Evolutionary conservation across 495 filamentous ascomycete genomes (phyloP), one percentile per base, ranked within the genome.

Genomic region (Penicillium desertorum): DNA sequence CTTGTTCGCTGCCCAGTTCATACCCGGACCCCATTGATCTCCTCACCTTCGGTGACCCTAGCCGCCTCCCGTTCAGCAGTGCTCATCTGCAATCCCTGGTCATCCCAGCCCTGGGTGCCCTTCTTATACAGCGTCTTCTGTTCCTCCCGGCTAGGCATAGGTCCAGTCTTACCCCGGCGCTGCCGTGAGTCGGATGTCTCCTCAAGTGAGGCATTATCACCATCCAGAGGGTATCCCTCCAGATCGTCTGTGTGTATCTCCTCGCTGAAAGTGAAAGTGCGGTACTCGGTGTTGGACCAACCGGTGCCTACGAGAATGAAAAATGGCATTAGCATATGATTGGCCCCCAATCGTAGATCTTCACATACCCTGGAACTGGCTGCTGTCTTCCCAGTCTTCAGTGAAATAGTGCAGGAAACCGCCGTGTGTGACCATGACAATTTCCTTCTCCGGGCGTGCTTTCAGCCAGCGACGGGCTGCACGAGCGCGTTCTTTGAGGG

Each of bases 221-320:
- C 73, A 39, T 80, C 76, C 23, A 78, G 68, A 22, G 54, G 27
- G 22, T 65, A 54, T 29, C 70, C 75, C 54, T 76, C 73, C 34
- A 79, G 54, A 58, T 79, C 75, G 14, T 71, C 62, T 0, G 49
- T 65, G 59, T 77, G 63, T 19, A 48, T 51, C 22, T 69, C 63
- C 23, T 85, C 79, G 5, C 71, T 74, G 74, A 95, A 96, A 30
- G 71, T 71, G 70, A 88, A 97, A 8, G 83, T 85, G 48, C 92
- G 85, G 66, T 80, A 89, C 72, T 96, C 92, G 11, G 87, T 87
- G 71, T 97, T 96, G 10, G 62, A 61, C 92, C 92, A 96, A 17
- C 89, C 90, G 0, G 91, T 95, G 29, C 90, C 88, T 79, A 45
- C 1, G 17, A 37, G 17, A 22, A 60, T 9, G 25, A 14, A 44